These are phyloP conservation scores for Arthrocladium fulminans DNA, from an alignment of 2,329 filamentous ascomycete genomes.

Conservation along the genomic window DNA sequence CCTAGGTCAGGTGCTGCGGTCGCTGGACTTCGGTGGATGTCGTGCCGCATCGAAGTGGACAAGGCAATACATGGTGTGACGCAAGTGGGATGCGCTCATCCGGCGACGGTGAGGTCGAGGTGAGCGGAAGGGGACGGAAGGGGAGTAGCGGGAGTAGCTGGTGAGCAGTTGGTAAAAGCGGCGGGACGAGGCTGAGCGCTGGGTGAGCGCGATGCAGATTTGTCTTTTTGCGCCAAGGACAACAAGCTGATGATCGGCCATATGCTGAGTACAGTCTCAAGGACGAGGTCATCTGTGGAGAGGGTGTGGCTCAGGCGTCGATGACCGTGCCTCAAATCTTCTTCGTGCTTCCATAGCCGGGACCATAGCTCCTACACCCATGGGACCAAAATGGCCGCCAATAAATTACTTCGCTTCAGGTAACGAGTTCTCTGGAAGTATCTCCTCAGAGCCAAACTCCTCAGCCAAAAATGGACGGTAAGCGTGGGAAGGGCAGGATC, in stretches of 20 bases:
- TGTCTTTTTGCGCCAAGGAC: too few species aligned
- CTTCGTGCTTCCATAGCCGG: conserved; percentile 48
- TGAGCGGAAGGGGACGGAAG: too few species aligned
- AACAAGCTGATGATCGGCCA: conserved; percentile 50
- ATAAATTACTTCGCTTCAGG: conserved; percentile 47
- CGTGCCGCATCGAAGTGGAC: too few species aligned
- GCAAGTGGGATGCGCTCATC: too few species aligned
- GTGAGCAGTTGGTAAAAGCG: too few species aligned
- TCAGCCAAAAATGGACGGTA: conserved; percentile 46
- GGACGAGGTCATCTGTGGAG: conserved; percentile 28
- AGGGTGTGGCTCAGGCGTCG: conserved; percentile 37
- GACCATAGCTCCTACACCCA: conserved; percentile 50
- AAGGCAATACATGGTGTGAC: too few species aligned
- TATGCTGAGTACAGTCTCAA: conserved; percentile 37
- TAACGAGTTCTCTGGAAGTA: conserved; percentile 42
- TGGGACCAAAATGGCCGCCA: conserved; percentile 49
- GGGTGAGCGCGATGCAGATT: too few species aligned
- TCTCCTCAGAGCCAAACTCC: conserved; percentile 39
- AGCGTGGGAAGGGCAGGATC: conserved; percentile 44
- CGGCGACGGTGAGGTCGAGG: too few species aligned
- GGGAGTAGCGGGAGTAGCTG: too few species aligned
- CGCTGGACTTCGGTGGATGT: conserved; percentile 13
- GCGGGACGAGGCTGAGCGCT: too few species aligned
- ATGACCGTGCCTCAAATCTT: conserved; percentile 42
- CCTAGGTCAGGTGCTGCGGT: conserved; percentile 14